Evolutionary conservation across 2,329 filamentous ascomycete species (phyloP).

Genomic region (Ascocoryne sarcoides): DNA sequence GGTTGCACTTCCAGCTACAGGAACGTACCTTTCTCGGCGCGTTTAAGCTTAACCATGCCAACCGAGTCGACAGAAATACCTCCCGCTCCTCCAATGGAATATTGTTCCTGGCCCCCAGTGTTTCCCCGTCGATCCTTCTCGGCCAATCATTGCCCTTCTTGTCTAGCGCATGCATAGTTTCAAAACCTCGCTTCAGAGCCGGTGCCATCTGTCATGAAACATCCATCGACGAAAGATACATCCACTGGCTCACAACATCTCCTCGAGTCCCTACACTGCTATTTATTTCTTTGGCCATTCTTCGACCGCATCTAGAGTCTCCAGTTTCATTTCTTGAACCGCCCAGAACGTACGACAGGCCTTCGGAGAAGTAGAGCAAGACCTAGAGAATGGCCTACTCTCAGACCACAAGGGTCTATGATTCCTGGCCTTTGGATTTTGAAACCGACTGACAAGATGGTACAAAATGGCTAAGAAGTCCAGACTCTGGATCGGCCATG

Average conservation of each 20-base stretch:
- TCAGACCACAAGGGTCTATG: slow-evolving; percentile 7
- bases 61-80: background rate
- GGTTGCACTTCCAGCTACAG: background rate
- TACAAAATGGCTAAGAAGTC: slow-evolving; percentile 15
- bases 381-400: slow-evolving; percentile 7
- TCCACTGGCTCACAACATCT: background rate
- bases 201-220: background rate
- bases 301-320: background rate
- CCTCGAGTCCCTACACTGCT: background rate
- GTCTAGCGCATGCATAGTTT: background rate
- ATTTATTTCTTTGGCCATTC: background rate
- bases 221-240: background rate
- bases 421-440: slow-evolving; percentile 9
- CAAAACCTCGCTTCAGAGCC: background rate
- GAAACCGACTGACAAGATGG: slow-evolving; percentile 11
- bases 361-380: slow-evolving; percentile 4
- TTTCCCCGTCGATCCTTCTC: background rate
- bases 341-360: slow-evolving; percentile 10
- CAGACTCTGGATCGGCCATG: background rate
- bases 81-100: background rate
- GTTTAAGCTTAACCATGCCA: background rate
- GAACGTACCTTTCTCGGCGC: background rate
- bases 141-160: background rate
- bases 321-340: slow-evolving; percentile 21
- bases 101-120: background rate